Conservation (phyloP, 2,329 filamentous ascomycete genomes). For the Furcasterigmium furcatum region DNA sequence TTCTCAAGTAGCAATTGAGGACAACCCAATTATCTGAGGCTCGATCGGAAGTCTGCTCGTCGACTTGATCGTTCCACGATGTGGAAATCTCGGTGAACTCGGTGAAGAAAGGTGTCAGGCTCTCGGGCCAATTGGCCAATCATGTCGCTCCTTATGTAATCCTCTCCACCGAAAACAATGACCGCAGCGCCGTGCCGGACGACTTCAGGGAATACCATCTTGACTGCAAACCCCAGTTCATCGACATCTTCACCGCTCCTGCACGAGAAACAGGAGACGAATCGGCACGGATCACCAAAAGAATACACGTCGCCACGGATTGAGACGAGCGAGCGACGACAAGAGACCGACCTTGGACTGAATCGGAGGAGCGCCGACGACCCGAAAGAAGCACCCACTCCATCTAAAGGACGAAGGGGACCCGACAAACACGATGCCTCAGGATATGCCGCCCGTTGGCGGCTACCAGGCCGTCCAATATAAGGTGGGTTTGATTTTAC, state of each 20-base stretch:
- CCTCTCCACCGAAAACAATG: conserved; percentile 1
- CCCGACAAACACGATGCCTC: conserved; percentile 68
- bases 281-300: too few species aligned
- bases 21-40: too few species aligned
- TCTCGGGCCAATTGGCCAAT: not conserved
- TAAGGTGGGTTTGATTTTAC: conserved; percentile 83
- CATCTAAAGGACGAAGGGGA: not conserved
- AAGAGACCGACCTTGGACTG: conserved; percentile 1
- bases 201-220: too few species aligned
- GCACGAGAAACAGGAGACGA: not conserved
- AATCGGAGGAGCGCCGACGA: too few species aligned
- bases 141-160: not conserved
- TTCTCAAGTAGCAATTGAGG: too few species aligned
- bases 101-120: too few species aligned
- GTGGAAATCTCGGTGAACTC: too few species aligned
- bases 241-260: not conserved
- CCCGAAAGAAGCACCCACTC: conserved; percentile 7
- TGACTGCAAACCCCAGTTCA: not conserved
- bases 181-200: not conserved
- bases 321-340: not conserved
- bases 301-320: too few species aligned
- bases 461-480: conserved; percentile 97
- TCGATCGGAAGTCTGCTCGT: too few species aligned
- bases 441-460: conserved; percentile 94
- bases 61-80: too few species aligned